These are phyloP conservation scores for Rhodotorula diobovata DNA, from an alignment of 768 basidiomycete genomes.

Conservation along the genomic window DNA sequence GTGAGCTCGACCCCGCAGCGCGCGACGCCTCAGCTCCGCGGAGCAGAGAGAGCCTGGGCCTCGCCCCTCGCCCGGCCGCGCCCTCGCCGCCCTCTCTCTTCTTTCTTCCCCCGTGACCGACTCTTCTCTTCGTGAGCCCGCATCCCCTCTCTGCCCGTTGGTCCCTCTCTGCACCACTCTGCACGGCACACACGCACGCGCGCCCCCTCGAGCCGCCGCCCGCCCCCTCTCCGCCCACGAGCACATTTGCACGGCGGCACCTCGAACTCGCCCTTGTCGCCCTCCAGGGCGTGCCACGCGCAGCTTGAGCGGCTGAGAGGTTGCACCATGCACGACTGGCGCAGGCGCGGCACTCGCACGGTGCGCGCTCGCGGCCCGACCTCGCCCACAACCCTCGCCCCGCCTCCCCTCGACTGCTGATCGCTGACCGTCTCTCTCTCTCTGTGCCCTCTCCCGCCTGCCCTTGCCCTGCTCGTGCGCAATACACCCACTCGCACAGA, in stretches of 20 bases:
- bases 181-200: too few relatives aligned
- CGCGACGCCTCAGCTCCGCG: background rate
- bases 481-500: background rate
- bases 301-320: too few relatives aligned
- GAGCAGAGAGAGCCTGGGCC: background rate
- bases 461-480: background rate
- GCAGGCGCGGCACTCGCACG: too few relatives aligned
- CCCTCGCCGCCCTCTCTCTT: background rate
- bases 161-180: too few relatives aligned
- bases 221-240: background rate
- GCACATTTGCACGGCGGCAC: too few relatives aligned
- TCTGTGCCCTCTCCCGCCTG: background rate
- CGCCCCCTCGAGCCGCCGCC: background rate
- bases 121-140: background rate
- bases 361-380: too few relatives aligned
- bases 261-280: too few relatives aligned
- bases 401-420: background rate
- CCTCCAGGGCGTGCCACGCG: too few relatives aligned
- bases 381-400: too few relatives aligned
- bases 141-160: background rate
- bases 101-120: constrained; percentile 4
- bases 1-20: background rate
- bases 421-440: background rate
- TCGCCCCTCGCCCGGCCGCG: too few relatives aligned
- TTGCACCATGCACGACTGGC: too few relatives aligned